These are phyloP conservation scores for Suhomyces bokatorum DNA, from an alignment of 1,139 yeast genomes.

Conservation along the genomic window DNA sequence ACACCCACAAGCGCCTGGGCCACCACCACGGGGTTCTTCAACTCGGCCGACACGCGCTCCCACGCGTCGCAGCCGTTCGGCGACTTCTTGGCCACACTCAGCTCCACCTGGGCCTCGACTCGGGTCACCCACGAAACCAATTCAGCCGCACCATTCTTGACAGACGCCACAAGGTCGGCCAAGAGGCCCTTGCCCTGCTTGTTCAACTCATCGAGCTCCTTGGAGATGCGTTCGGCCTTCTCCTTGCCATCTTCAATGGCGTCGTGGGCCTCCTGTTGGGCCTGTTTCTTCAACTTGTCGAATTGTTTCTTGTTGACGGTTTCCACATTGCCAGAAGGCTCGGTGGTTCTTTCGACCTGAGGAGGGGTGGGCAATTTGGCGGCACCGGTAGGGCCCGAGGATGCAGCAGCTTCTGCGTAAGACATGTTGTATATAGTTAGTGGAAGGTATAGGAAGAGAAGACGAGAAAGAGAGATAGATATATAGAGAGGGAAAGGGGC, in stretches of 20 bases:
- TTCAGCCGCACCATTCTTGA: conserved; percentile 12
- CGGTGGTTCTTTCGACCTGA: conserved; percentile 22
- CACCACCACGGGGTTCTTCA: conserved; percentile 64
- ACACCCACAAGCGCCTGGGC: conserved; percentile 53
- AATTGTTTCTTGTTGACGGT: conserved; percentile 31
- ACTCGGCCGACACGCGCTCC: conserved; percentile 27
- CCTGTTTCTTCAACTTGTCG: conserved; percentile 29
- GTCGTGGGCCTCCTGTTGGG: conserved; percentile 22
- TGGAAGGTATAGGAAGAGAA: not conserved
- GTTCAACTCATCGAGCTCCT: conserved; percentile 31
- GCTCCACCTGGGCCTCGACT: not conserved
- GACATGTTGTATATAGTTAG: too few species aligned
- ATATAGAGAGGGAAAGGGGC: not conserved
- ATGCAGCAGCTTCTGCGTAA: conserved; percentile 45
- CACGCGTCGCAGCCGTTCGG: conserved; percentile 1
- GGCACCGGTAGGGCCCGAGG: conserved; percentile 34
- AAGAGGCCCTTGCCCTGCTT: conserved; percentile 25
- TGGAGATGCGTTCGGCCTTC: conserved; percentile 10
- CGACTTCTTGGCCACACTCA: not conserved
- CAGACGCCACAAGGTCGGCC: conserved; percentile 18
- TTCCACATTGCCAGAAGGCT: conserved; percentile 32
- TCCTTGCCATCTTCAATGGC: conserved; percentile 19
- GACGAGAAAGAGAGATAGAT: not conserved
- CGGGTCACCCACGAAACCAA: conserved; percentile 7
- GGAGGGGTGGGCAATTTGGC: conserved; percentile 28